phyloP scores from a whole-genome alignment of 163 green algal genomes.

The Prototheca cutis region DNA sequence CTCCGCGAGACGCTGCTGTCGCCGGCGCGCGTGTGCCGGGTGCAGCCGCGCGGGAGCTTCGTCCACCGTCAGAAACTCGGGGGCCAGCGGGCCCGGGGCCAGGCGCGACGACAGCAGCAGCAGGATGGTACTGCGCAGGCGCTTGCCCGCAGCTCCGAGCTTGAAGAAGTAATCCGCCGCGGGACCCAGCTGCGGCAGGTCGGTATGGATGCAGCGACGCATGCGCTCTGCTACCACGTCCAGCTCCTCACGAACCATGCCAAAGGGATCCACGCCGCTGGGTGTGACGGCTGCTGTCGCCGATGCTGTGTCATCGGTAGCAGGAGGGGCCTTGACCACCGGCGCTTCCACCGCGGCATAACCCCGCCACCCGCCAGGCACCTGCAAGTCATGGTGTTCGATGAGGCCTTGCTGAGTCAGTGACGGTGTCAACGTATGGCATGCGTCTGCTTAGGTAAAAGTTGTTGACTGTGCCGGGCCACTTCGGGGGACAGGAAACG shows the following conservation, averaged over 20 bases:
- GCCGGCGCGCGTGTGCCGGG: conserved; percentile 47
- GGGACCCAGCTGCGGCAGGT: conserved; percentile 64
- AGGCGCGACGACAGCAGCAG: conserved; percentile 82
- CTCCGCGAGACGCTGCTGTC: conserved; percentile 84
- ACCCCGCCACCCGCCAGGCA: too few species aligned
- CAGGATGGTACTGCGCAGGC: conserved; percentile 80
- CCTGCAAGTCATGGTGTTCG: too few species aligned
- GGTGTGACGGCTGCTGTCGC: too few species aligned
- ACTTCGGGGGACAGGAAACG: too few species aligned
- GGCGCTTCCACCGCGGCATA: too few species aligned
- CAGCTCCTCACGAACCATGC: conserved; percentile 61
- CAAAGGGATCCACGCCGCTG: conserved; percentile 78
- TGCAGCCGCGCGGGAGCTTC: conserved; percentile 42
- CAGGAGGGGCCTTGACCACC: too few species aligned
- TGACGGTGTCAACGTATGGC: too few species aligned
- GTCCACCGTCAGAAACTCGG: conserved; percentile 44
- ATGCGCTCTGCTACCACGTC: conserved; percentile 71
- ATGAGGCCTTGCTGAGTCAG: too few species aligned
- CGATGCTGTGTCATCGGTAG: too few species aligned
- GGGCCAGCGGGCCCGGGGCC: conserved; percentile 24
- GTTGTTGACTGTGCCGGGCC: too few species aligned
- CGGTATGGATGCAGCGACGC: conserved; percentile 54
- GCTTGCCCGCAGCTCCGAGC: conserved; percentile 80
- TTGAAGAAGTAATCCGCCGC: conserved; percentile 95
- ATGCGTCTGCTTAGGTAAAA: too few species aligned